These are phyloP conservation scores for Fusarium lyarnte DNA, from an alignment of 2,329 filamentous ascomycete species.

Conservation along the genomic window DNA sequence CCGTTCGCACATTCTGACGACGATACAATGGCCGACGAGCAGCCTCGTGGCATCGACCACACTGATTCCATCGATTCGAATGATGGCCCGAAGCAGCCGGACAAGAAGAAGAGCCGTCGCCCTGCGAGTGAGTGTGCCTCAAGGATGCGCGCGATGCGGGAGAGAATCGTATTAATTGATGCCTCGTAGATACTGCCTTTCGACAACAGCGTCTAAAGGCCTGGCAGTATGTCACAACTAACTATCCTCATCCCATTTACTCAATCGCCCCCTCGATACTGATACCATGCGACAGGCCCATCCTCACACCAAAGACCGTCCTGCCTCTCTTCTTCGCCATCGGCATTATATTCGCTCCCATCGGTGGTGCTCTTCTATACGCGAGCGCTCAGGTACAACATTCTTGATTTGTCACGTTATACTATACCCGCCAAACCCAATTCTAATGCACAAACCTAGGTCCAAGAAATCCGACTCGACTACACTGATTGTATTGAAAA, in stretches of 20 bases:
- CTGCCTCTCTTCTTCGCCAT: slow-evolving; percentile 90
- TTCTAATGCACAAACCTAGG: slow-evolving; percentile 58
- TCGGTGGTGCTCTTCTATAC: slow-evolving; percentile 86
- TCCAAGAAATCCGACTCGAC: slow-evolving; percentile 90
- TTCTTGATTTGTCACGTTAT: background rate
- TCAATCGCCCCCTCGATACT: slow-evolving; percentile 44
- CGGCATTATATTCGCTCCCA: slow-evolving; percentile 91
- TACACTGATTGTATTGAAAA: slow-evolving; percentile 80
- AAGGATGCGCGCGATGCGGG: slow-evolving; percentile 5
- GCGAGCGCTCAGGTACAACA: slow-evolving; percentile 77
- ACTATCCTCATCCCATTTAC: slow-evolving; percentile 45
- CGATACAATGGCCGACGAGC: slow-evolving; percentile 58
- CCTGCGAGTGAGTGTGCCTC: slow-evolving; percentile 76
- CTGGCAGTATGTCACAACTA: slow-evolving; percentile 82
- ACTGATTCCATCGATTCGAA: slow-evolving; percentile 65
- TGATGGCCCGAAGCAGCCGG: slow-evolving; percentile 63
- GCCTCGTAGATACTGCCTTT: slow-evolving; percentile 84
- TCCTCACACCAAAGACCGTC: slow-evolving; percentile 93
- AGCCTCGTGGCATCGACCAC: slow-evolving; percentile 54
- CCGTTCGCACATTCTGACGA: slow-evolving; percentile 24
- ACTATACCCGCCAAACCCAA: background rate
- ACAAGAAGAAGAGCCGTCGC: slow-evolving; percentile 91
- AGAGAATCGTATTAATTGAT: slow-evolving; percentile 29
- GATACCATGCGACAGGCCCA: slow-evolving; percentile 71
- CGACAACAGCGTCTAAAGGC: slow-evolving; percentile 96